Conservation (phyloP, 2,329 filamentous ascomycete genomes). For the Berkeleyomyces rouxiae region DNA sequence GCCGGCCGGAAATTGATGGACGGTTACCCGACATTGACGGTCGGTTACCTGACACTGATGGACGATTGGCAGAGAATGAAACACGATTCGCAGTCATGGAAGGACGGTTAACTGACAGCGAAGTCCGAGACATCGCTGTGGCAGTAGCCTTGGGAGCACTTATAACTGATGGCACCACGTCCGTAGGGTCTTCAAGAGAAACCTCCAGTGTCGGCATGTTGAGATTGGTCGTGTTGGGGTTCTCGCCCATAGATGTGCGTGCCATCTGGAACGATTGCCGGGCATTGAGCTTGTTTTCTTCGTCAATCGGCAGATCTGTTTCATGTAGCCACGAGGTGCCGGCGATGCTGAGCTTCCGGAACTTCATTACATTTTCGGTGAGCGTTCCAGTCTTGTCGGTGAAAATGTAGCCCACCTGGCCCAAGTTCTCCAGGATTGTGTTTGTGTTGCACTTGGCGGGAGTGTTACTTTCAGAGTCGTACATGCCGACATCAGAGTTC, state of each 20-base stretch:
- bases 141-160: neutral
- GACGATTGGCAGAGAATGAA: constrained; percentile 14
- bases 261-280: constrained; percentile 10
- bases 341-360: constrained; percentile 78
- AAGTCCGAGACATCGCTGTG: neutral
- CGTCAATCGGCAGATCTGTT: constrained; percentile 37
- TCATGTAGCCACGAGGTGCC: constrained; percentile 83
- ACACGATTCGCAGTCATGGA: constrained; percentile 17
- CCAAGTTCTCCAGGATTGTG: constrained; percentile 86
- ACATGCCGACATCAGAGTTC: constrained; percentile 76
- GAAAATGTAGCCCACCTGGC: constrained; percentile 79
- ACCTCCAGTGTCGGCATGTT: constrained; percentile 16
- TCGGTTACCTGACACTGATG: constrained; percentile 8
- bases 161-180: constrained; percentile 16
- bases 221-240: neutral
- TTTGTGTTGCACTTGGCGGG: constrained; percentile 83
- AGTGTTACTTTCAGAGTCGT: constrained; percentile 66
- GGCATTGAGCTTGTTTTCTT: constrained; percentile 12
- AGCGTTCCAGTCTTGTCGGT: constrained; percentile 91
- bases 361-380: constrained; percentile 91
- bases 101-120: constrained; percentile 11
- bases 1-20: constrained; percentile 21
- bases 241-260: constrained; percentile 10
- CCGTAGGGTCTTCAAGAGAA: constrained; percentile 20
- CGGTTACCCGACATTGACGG: constrained; percentile 13